phyloP scores from a whole-genome alignment of 148 eudicot genomes.

The Oxyria digyna region DNA sequence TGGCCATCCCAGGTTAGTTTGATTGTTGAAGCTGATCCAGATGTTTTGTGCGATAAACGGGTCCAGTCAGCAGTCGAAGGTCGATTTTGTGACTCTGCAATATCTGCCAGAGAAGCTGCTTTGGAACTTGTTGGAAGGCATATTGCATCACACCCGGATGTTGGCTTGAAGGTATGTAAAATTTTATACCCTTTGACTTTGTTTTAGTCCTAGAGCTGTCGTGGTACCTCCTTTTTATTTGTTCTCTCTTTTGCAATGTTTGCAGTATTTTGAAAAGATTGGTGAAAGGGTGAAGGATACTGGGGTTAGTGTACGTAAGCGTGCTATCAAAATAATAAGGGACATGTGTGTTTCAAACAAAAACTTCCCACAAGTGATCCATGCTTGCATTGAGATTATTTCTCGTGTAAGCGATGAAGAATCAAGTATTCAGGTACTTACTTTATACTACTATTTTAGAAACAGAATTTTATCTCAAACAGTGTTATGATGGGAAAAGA shows the following conservation, averaged over 20 bases:
- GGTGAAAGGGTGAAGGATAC: slow-evolving; percentile 89
- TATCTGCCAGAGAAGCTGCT: slow-evolving; percentile 96
- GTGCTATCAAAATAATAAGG: slow-evolving; percentile 86
- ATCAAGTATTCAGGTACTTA: slow-evolving; percentile 86
- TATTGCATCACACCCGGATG: slow-evolving; percentile 98
- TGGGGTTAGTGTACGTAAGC: slow-evolving; percentile 92
- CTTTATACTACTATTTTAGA: background rate
- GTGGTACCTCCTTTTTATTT: background rate
- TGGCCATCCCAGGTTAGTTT: slow-evolving; percentile 63
- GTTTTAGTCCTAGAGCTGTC: slow-evolving; percentile 8
- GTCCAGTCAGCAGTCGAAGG: slow-evolving; percentile 96
- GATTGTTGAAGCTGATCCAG: slow-evolving; percentile 98
- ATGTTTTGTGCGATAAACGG: slow-evolving; percentile 69
- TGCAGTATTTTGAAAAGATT: slow-evolving; percentile 90
- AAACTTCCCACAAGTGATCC: slow-evolving; percentile 49
- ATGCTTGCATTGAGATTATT: slow-evolving; percentile 87
- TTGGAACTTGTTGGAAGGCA: slow-evolving; percentile 94
- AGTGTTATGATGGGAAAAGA: background rate
- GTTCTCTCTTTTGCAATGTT: slow-evolving; percentile 6
- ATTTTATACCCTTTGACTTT: slow-evolving; percentile 7
- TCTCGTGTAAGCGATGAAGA: slow-evolving; percentile 93
- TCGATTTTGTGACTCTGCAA: slow-evolving; percentile 91
- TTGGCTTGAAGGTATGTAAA: slow-evolving; percentile 68
- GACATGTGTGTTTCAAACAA: slow-evolving; percentile 85
- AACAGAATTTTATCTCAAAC: background rate